Evolutionary conservation across 805 yeast genomes (phyloP), one percentile per base, ranked within the genome.

Genomic region (Metschnikowia chrysomelidarum): DNA sequence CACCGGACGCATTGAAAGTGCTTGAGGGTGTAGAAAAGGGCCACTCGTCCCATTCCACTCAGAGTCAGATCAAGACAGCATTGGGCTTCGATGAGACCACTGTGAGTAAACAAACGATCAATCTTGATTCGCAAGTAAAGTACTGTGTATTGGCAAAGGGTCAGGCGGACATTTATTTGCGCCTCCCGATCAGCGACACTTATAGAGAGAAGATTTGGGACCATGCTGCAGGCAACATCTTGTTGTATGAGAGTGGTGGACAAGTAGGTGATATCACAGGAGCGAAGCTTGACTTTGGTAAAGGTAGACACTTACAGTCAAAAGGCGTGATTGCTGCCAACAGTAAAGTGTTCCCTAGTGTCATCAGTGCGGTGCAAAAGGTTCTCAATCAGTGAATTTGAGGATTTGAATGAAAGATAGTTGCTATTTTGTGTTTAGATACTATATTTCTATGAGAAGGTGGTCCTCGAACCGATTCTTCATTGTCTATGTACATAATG

Each of bases 141-240:
- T 93, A 93, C 66, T 91, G 98, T 65, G 78, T 89, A 11, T 71
- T 93, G 29, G 80, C 97, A 8, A 73, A 82, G 44, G 98, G 98
- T 22, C 82, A 83, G 37, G 98, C 96, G 3, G 97, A 93, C 51
- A 75, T 93, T 10, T 93, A 94, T 52, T 68, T 93, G 42, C 80
- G 99, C 49, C 64, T 94, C 40, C 99, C 99, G 10, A 77, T 81
- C 29, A 78, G 73, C 46, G 69, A 78, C 33, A 62, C 74, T 3
- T 93, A 89, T 58, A 75, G 86, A 50, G 99, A 93, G 58, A 93
- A 93, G 62, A 88, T 93, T 41, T 93, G 98, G 98, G 99, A 93
- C 62, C 99, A 93, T 59, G 98, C 98, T 13, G 94, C 97, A 2
- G 99, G 98, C 3, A 82, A 84, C 52, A 70, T 91, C 10, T 72